Percentiles rank a stretch among this genome's conserved stretches.
These are phyloP conservation scores for Wallacemonas sp. DNA, from an alignment of 208 protist genomes.

Conservation along the genomic window DNA sequence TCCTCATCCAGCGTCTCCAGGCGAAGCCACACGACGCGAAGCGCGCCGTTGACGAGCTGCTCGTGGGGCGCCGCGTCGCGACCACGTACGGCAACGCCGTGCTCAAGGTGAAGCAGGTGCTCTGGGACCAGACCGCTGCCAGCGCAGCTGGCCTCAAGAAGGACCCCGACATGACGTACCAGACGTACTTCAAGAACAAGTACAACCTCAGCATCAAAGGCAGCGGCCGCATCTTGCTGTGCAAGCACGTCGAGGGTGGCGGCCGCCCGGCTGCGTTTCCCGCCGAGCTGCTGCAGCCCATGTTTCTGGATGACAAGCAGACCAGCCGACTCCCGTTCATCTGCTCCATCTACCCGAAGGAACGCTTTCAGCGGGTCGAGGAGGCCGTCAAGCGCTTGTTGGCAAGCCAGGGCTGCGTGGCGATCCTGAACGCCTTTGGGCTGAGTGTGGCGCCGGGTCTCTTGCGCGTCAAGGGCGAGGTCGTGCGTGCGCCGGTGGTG, in stretches of 20 bases:
- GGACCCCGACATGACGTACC: conserved; percentile 29
- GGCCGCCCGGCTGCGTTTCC: conserved; percentile 28
- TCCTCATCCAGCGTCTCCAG: conserved; percentile 15
- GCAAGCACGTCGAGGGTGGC: conserved; percentile 17
- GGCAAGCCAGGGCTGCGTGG: conserved; percentile 7
- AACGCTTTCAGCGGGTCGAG: conserved; percentile 29
- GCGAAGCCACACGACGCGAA: conserved; percentile 4
- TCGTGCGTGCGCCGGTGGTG: conserved; percentile 41
- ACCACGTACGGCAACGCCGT: conserved; percentile 25
- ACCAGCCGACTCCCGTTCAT: conserved; percentile 35
- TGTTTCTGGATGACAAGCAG: conserved; percentile 32
- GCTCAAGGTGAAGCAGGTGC: conserved; percentile 31
- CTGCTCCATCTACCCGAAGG: conserved; percentile 57
- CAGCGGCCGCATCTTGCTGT: conserved; percentile 25
- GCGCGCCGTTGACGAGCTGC: conserved; percentile 11
- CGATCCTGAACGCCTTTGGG: conserved; percentile 43
- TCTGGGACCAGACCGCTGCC: conserved; percentile 19
- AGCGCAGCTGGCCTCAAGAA: conserved; percentile 17
- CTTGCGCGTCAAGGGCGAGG: conserved; percentile 24
- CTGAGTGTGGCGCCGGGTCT: conserved; percentile 28
- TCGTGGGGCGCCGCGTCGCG: conserved; percentile 19
- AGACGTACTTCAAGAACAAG: conserved; percentile 47
- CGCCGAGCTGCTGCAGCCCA: conserved; percentile 44
- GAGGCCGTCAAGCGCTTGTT: conserved; percentile 24
- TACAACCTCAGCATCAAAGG: conserved; percentile 29